Base-by-base conservation (phyloP, 176 grass and related monocot species). In the Metroxylon sagu region DNA sequence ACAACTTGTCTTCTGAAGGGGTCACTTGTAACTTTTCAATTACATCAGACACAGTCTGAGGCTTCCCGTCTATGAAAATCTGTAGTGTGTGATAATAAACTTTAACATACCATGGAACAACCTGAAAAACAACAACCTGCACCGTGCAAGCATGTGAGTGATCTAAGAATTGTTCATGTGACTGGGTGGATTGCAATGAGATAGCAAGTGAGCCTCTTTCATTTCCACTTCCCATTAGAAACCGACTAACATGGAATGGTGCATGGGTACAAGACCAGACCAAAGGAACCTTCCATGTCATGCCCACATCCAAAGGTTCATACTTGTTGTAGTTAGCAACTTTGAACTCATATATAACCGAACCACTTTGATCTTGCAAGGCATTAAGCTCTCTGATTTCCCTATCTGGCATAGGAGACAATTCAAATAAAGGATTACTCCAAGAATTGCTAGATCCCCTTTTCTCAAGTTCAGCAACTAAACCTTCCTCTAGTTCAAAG, bases 171-270 rank as follows among this genome's bases (percentile, higher is more conserved):
- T 87, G 69, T 26, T 73, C 72, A 52, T 72, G 72, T 69, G 72
- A 59, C 67, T 66, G 65, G 59, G 84, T 77, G 5, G 84, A 83
- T 54, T 75, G 74, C 81, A 91, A 79, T 68, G 93, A 92, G 63
- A 98, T 72, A 76, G 93, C 93, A 76, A 98, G 85, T 25, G 87
- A 92, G 39, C 93, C 93, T 72, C 93, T 91, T 76, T 98, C 87
- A 65, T 91, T 98, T 70, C 93, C 93, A 29, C 87, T 98, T 54
- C 93, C 93, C 76, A 98, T 88, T n/a, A 98, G 76, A 98, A 92
- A 98, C 73, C 93, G 80, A 63, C 59, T 92, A 63, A 58, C 82
- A 73, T 85, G 63, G 75, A 80, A 82, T 53, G 93, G 87, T 54
- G 84, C 74, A 64, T 83, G 80, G 16, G 72, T 54, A 59, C 76